Percentiles rank a stretch among this genome's conserved stretches.
Evolutionary conservation across 441 rosid genomes (phyloP).

Genomic region (Croton laevigatus): DNA sequence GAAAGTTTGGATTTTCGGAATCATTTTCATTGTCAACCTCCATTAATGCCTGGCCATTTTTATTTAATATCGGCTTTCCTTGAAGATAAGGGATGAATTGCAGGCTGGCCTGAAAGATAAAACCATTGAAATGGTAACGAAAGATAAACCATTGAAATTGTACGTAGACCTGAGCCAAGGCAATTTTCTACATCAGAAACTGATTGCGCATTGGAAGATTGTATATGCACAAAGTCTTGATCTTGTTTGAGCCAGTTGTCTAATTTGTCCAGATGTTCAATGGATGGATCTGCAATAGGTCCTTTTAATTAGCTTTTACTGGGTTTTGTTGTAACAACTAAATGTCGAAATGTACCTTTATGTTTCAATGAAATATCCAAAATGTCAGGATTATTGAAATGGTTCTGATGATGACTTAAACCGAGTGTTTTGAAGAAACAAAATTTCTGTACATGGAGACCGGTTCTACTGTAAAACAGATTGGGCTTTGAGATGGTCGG

Average conservation of each 20-base stretch:
- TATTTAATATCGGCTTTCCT: conserved; percentile 3
- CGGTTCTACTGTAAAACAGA: too few relatives aligned
- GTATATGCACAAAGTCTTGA: background rate
- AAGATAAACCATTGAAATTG: background rate
- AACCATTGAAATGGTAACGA: background rate
- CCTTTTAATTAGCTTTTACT: background rate
- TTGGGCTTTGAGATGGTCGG: too few relatives aligned
- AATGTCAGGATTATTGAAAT: background rate
- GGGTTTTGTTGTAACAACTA: background rate
- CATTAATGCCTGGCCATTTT: background rate
- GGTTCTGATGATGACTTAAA: background rate
- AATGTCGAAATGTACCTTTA: background rate
- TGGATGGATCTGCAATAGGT: background rate
- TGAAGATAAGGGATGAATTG: conserved; percentile 12
- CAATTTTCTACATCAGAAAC: conserved; percentile 6
- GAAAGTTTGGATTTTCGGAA: conserved; percentile 5
- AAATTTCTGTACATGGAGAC: too few relatives aligned
- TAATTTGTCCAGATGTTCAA: background rate
- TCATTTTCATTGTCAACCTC: background rate
- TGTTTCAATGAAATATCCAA: background rate
- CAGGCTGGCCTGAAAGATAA: background rate
- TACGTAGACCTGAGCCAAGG: background rate
- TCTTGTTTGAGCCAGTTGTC: background rate
- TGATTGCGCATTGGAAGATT: background rate
- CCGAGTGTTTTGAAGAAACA: too few relatives aligned